Base-by-base conservation (phyloP, 1,139 yeast genomes). In the Scheffersomyces illinoinensis region DNA sequence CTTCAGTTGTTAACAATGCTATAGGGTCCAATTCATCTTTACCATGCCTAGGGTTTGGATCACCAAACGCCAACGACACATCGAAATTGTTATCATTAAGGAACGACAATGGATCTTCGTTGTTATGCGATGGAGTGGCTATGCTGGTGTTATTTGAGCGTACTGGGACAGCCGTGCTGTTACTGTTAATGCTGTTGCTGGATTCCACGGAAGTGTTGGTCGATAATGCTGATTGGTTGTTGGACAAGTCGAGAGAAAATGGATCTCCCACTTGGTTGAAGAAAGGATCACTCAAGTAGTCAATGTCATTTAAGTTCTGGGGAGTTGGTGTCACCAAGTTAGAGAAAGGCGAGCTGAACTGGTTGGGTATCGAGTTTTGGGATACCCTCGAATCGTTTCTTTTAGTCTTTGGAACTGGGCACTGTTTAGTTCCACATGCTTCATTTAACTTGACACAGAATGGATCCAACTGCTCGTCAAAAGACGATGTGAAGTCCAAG, bases 361-460 rank as follows among this genome's bases (percentile, higher is more conserved):
- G 58, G 49, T 54, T 58, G 19, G 53, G 43, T 33, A 39, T 49
- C 10, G 62, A 55, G 43, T 59, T 18, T 14, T 48, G 47, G 3
- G 61, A 54, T 53, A 54, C 49, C 50, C 59, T 57, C 64, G 68
- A 53, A 65, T 65, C 59, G 62, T 57, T 56, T 54, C 71, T 61
- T 58, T 73, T 66, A 62, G 65, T 72, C 68, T 84, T 83, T 8
- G 97, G 97, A 8, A 88, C 72, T 3, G 97, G 97, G 61, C 84
- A 76, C 39, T 79, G 79, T 68, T 81, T 87, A n/a, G 88, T 88
- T 19, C 97, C 98, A 73, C 98, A 93, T 0, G 93, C 98, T 70
- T 87, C 84, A 62, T 85, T 85, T 66, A 93, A 79, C 67, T 87
- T 85, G 33, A 83, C 84, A 70, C 98, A 93, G 69, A 93, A 93